phyloP scores from a whole-genome alignment of 78 protist species.

The Chrysochromulina tobinii region DNA sequence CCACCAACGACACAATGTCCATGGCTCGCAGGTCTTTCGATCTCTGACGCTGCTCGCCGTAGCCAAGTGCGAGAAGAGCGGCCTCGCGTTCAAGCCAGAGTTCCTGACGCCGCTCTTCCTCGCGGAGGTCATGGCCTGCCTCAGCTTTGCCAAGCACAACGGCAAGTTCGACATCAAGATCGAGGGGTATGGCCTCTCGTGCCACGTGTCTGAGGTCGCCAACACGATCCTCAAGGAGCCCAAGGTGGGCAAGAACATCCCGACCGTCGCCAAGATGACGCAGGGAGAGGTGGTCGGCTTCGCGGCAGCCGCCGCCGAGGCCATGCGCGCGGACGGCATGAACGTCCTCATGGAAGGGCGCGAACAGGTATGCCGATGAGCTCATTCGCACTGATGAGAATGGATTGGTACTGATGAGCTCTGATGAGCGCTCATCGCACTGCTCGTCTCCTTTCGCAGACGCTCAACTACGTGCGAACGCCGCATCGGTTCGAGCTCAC shows the following conservation, averaged over 20 bases:
- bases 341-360: conserved; percentile 43
- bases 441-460: neutral
- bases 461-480: conserved; percentile 16
- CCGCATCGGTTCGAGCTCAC: conserved; percentile 18
- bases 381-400: no score
- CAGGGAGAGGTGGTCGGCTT: conserved; percentile 29
- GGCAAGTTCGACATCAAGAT: neutral
- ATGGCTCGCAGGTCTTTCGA: conserved; percentile 7
- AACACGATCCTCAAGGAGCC: conserved; percentile 48
- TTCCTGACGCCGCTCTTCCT: neutral
- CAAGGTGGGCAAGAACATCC: conserved; percentile 16
- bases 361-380: neutral
- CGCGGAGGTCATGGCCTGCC: neutral
- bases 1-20: no score
- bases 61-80: neutral
- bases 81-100: neutral
- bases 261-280: conserved; percentile 34
- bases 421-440: no score
- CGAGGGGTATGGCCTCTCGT: neutral
- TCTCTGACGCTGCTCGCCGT: conserved; percentile 40
- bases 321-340: conserved; percentile 15
- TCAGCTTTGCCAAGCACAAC: neutral
- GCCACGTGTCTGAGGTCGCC: neutral
- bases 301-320: conserved; percentile 11
- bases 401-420: no score